These are phyloP conservation scores for Colletotrichum neosansevieriae DNA, from an alignment of 2,329 filamentous ascomycete species.

Conservation along the genomic window DNA sequence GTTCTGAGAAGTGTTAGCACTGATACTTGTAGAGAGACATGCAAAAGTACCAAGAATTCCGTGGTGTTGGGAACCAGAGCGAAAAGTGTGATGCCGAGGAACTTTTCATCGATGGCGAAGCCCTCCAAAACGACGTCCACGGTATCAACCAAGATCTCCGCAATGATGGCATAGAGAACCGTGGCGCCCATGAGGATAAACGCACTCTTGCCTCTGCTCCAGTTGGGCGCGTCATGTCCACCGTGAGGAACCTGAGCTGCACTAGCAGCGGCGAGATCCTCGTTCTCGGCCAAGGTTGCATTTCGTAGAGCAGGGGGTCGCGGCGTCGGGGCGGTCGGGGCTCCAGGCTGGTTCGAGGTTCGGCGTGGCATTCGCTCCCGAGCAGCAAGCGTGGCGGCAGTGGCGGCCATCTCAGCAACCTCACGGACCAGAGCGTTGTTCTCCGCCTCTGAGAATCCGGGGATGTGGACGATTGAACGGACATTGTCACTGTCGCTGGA, in stretches of 20 bases:
- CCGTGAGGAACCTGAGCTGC: conserved; percentile 62
- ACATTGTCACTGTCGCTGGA: conserved; percentile 56
- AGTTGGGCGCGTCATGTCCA: conserved; percentile 98
- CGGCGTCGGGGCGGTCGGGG: conserved; percentile 52
- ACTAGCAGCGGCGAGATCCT: conserved; percentile 54
- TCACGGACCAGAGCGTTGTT: conserved; percentile 85
- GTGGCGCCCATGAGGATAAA: conserved; percentile 91
- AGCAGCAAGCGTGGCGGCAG: conserved; percentile 87
- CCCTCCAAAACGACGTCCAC: conserved; percentile 96
- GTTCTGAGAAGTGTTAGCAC: conserved; percentile 68
- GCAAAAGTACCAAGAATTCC: conserved; percentile 83
- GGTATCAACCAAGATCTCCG: conserved; percentile 95
- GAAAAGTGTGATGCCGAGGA: conserved; percentile 95
- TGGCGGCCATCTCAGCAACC: conserved; percentile 93
- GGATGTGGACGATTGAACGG: conserved; percentile 64
- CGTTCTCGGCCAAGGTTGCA: conserved; percentile 57
- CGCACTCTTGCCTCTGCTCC: conserved; percentile 91
- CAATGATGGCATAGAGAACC: conserved; percentile 93
- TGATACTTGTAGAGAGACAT: neutral
- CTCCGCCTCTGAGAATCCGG: conserved; percentile 83
- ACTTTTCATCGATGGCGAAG: conserved; percentile 95
- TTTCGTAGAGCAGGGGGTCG: conserved; percentile 55
- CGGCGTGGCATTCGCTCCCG: conserved; percentile 70
- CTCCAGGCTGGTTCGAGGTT: conserved; percentile 48
- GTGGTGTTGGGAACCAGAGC: conserved; percentile 98